Percentiles rank a stretch among this genome's conserved stretches.
These are phyloP conservation scores for Kluyveromyces sp. DNA, from an alignment of 1,139 yeast species.

Conservation along the genomic window DNA sequence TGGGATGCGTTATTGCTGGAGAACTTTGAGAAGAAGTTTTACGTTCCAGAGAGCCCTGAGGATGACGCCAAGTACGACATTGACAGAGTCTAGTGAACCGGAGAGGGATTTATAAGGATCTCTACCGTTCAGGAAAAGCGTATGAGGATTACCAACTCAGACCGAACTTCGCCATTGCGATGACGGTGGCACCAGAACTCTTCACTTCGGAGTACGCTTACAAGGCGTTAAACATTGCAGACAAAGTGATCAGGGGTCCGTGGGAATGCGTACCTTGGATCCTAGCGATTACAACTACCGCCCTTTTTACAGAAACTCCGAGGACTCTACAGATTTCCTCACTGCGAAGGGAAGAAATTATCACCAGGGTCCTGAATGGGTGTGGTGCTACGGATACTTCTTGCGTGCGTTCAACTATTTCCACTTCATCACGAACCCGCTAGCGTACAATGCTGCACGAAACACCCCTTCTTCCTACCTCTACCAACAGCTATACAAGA, in stretches of 20 bases:
- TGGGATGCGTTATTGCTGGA: constrained; percentile 69
- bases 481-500: constrained; percentile 41
- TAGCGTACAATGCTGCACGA: constrained; percentile 21
- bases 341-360: constrained; percentile 93
- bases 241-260: constrained; percentile 65
- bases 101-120: constrained; percentile 89
- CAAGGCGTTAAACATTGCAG: constrained; percentile 63
- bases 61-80: constrained; percentile 54
- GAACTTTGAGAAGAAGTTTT: constrained; percentile 73
- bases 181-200: constrained; percentile 88
- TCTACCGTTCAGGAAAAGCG: constrained; percentile 71
- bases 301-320: constrained; percentile 77
- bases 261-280: constrained; percentile 88
- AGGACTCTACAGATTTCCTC: constrained; percentile 78
- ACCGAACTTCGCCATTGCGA: constrained; percentile 87
- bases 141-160: constrained; percentile 92
- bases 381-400: constrained; percentile 85
- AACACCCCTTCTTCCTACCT: constrained; percentile 36
- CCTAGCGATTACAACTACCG: constrained; percentile 88
- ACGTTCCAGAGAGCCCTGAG: constrained; percentile 55
- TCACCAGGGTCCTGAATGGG: constrained; percentile 99
- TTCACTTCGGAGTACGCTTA: constrained; percentile 57
- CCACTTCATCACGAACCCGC: constrained; percentile 35
- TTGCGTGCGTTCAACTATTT: constrained; percentile 64
- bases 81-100: constrained; percentile 63